Evolutionary conservation across 108 stramenopile genomes (phyloP), one percentile per base, ranked within the genome.

Genomic region (Epithemia pelagica): DNA sequence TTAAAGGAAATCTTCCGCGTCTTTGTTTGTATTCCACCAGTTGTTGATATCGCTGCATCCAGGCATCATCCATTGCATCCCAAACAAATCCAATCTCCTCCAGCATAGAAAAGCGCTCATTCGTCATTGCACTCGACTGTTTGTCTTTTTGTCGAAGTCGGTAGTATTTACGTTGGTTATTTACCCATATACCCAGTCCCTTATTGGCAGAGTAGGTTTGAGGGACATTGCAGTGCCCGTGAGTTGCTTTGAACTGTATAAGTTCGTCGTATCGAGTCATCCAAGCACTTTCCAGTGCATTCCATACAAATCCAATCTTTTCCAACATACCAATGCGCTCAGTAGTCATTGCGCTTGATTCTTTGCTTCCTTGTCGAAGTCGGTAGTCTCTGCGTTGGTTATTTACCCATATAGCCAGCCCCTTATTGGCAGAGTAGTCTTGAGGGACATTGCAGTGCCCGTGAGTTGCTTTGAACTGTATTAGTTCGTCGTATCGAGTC

Each of bases 111-210:
- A 82, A 68, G 46, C 83, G 72, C 20, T 63, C 65, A 2, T 59
- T 18, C 1, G 78, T 69, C 57, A 83, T 37, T 62, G 68, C 66
- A 65, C 21, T 30, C 18, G 62, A 59, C 15, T 59, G n/a, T 29
- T 73, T 67, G 2, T 68, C 70, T 18, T 32, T 55, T 18, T 28
- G 0, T 3, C 30, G 30, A 2, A 55, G 54, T 24, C 79, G 80
- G 78, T 82, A 88, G 29, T 73, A 60, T 56, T 82, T 83, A 0
- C 87, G 74, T 61, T 80, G 78, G 2, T 72, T 78, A 46, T 71
- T 62, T 2, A 88, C 84, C 87, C 87, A 88, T n/a, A 66, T 65
- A 23, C 60, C 70, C 21, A 90, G 64, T 54, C 76, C 59, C 24
- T 71, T 64, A 76, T 83, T 80, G 19, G 59, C 58, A 53, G 51